Evolutionary conservation across 768 basidiomycete genomes (phyloP).

Genomic region (Saitozyma sp.): DNA sequence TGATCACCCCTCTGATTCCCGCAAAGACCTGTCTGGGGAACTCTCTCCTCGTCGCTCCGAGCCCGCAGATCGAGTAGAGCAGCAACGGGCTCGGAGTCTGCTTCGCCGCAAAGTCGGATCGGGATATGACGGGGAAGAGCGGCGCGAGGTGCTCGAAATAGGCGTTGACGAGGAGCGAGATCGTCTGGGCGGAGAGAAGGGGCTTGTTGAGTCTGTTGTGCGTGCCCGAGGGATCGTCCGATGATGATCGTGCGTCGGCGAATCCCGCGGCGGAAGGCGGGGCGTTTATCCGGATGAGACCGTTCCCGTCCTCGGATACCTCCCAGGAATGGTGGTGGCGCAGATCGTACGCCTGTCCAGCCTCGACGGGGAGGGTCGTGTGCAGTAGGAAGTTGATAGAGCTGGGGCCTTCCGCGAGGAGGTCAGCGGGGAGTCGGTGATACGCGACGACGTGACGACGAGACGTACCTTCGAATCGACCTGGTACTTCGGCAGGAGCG

Average conservation of each 20-base stretch:
- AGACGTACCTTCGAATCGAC: conserved; percentile 49
- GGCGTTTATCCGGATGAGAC: conserved; percentile 63
- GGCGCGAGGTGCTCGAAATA: conserved; percentile 87
- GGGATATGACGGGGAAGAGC: conserved; percentile 83
- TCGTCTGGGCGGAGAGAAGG: conserved; percentile 40
- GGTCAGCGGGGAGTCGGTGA: conserved; percentile 53
- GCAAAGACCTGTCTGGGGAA: conserved; percentile 85
- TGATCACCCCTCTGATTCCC: conserved; percentile 81
- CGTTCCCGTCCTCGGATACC: conserved; percentile 78
- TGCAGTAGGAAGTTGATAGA: conserved; percentile 82
- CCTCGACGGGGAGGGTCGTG: conserved; percentile 81
- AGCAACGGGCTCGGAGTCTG: conserved; percentile 74
- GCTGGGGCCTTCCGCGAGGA: conserved; percentile 68
- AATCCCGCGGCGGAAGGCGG: conserved; percentile 32
- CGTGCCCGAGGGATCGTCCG: conserved; percentile 26
- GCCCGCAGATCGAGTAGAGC: conserved; percentile 89
- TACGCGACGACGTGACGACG: not conserved
- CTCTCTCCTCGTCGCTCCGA: conserved; percentile 78
- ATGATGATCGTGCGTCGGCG: conserved; percentile 12
- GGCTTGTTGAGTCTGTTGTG: conserved; percentile 40
- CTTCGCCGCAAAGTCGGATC: conserved; percentile 78
- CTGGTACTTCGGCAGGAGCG: conserved; percentile 11
- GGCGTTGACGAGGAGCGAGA: conserved; percentile 72
- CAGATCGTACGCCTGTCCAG: conserved; percentile 83
- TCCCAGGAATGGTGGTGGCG: conserved; percentile 87